Conservation (phyloP, 768 basidiomycete genomes). For the Termitomyces titanicus region DNA sequence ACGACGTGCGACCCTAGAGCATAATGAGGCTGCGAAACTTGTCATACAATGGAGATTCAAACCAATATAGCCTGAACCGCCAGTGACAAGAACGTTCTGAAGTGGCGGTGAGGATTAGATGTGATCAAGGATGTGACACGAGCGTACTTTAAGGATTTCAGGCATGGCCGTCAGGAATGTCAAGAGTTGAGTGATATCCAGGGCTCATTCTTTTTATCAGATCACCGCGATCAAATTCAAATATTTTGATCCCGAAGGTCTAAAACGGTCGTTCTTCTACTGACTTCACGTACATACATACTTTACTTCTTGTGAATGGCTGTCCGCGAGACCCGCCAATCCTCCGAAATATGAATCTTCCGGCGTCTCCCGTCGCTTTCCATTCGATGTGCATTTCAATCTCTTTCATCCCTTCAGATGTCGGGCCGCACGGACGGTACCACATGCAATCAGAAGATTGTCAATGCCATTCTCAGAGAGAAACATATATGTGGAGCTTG, state of each 20-base stretch:
- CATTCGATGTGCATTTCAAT: neutral
- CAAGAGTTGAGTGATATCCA: neutral
- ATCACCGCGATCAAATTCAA: constrained; percentile 8
- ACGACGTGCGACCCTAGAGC: constrained; percentile 88
- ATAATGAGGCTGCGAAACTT: constrained; percentile 10
- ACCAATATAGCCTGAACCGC: constrained; percentile 93
- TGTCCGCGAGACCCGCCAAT: neutral
- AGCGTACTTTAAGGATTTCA: constrained; percentile 43
- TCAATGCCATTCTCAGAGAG: neutral
- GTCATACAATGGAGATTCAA: constrained; percentile 11
- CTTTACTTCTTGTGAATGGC: no score
- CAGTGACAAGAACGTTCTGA: constrained; percentile 44
- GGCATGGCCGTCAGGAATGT: constrained; percentile 14
- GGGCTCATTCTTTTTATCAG: constrained; percentile 11
- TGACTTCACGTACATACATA: no score
- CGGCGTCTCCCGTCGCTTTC: neutral
- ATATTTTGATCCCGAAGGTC: neutral
- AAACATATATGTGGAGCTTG: no score
- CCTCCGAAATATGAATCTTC: neutral
- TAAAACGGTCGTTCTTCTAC: neutral
- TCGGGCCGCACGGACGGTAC: neutral
- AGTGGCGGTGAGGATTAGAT: constrained; percentile 19
- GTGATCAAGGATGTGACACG: constrained; percentile 9
- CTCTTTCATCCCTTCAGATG: neutral
- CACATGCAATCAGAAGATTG: no score